Percentiles rank a stretch among this genome's conserved stretches.
Evolutionary conservation across 2,329 filamentous ascomycete genomes (phyloP).

Genomic region (Gaeumannomyces tritici): DNA sequence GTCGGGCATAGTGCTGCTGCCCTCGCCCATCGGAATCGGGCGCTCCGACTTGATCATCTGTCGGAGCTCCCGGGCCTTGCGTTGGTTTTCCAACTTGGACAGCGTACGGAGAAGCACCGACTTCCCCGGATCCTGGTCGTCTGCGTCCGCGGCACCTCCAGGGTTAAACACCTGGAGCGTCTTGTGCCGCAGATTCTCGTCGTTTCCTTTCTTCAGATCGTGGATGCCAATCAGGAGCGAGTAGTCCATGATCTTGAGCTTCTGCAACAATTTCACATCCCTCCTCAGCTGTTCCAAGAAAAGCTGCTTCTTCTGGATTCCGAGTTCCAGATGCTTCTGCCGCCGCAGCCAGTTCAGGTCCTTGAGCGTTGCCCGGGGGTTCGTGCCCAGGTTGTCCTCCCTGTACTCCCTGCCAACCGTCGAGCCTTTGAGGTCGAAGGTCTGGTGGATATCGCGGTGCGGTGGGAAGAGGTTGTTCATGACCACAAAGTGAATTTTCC

Average conservation of each 20-base stretch:
- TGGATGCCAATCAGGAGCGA: constrained; percentile 92
- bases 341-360: constrained; percentile 93
- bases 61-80: constrained; percentile 82
- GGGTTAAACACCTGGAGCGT: constrained; percentile 92
- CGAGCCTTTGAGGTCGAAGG: constrained; percentile 93
- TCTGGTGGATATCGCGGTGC: constrained; percentile 93
- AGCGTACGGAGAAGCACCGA: constrained; percentile 74
- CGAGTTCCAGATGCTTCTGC: constrained; percentile 77
- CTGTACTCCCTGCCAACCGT: constrained; percentile 86
- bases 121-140: constrained; percentile 46
- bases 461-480: constrained; percentile 99
- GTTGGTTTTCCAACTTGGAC: constrained; percentile 82
- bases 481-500: constrained; percentile 98
- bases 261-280: constrained; percentile 80
- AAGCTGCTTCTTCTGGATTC: constrained; percentile 74
- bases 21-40: constrained; percentile 84
- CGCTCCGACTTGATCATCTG: constrained; percentile 90
- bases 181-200: constrained; percentile 84
- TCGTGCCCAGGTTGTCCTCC: constrained; percentile 79
- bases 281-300: constrained; percentile 84
- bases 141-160: constrained; percentile 48
- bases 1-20: constrained; percentile 78
- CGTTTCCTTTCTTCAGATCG: constrained; percentile 81
- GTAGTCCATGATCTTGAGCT: constrained; percentile 96
- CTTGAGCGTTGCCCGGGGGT: constrained; percentile 88